phyloP scores from a whole-genome alignment of 2,329 filamentous ascomycete species.

The Penicillium sp. region DNA sequence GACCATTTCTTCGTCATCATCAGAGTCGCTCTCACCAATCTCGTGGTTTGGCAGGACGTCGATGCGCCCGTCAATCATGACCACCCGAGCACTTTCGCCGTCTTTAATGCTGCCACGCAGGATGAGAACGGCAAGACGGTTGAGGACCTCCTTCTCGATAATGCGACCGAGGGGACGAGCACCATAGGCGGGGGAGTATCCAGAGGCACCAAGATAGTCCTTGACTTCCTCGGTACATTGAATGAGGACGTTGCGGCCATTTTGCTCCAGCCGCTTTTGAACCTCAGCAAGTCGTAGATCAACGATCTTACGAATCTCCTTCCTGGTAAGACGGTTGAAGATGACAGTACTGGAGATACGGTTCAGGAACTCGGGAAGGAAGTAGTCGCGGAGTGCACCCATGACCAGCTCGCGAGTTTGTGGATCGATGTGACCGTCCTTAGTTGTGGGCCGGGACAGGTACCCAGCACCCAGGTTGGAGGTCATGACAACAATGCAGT shows the following conservation, averaged over 20 bases:
- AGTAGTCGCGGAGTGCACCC: constrained; percentile 88
- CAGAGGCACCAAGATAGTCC: constrained; percentile 86
- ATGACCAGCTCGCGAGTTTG: constrained; percentile 87
- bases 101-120: constrained; percentile 81
- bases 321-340: constrained; percentile 91
- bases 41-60: constrained; percentile 82
- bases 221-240: constrained; percentile 81
- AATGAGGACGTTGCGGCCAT: constrained; percentile 82
- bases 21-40: constrained; percentile 59
- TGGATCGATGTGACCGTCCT: constrained; percentile 81
- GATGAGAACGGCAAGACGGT: constrained; percentile 87
- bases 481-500: constrained; percentile 99
- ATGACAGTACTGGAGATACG: constrained; percentile 95
- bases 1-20: constrained; percentile 50
- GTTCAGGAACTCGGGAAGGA: constrained; percentile 97
- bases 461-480: constrained; percentile 95
- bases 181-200: constrained; percentile 94
- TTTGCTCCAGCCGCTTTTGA: constrained; percentile 82
- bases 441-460: constrained; percentile 73
- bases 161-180: constrained; percentile 83
- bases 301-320: constrained; percentile 92
- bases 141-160: constrained; percentile 96
- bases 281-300: constrained; percentile 86
- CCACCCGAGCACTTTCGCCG: constrained; percentile 77
- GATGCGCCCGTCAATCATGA: constrained; percentile 76